Evolutionary conservation across 2,329 filamentous ascomycete species (phyloP), one percentile per base, ranked within the genome.

Genomic region (Thelonectria olida): DNA sequence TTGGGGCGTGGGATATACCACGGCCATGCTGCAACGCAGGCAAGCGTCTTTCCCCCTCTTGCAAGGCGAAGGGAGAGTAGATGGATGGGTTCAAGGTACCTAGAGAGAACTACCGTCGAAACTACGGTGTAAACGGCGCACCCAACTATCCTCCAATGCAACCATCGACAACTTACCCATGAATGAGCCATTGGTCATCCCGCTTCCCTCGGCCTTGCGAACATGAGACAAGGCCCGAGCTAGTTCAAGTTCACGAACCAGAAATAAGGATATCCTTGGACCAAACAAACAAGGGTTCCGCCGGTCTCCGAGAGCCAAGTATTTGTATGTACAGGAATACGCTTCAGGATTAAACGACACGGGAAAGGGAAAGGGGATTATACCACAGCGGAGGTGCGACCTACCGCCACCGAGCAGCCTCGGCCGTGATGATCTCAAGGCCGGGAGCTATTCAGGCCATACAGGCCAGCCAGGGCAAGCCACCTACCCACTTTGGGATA

Each of bases 331-430:
- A 27, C n/a, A n/a, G n/a, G n/a, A n/a, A n/a, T 17, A 12, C 41
- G 9, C 12, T 23, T 22, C 25, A 34, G 50, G 50, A 39, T 38
- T 44, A 44, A 44, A 53, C n/a, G n/a, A n/a, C n/a, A n/a, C n/a
- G n/a, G 50, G 39, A 12, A 27, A 44, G 36, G 17, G 41, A 53
- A 31, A n/a, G 38, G 38, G 41, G 42, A 42, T 53, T 39, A 38
- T 47, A 39, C 52, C 48, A 55, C 52, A 39, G 52, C 52, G 31
- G 52, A 55, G 28, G 39, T 47, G 41, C 52, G 52, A 42, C 52
- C 20, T 41, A 9, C 31, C 17, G 20, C 20, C 34, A 25, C 3
- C 15, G 4, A 20, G 19, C 19, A 41, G 31, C 49, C 34, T 41
- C 22, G 17, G 36, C 22, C 19, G 34, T 34, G 23, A 23, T 15